Evolutionary conservation across 2,329 filamentous ascomycete species (phyloP).

Genomic region (Colletotrichum phormii): DNA sequence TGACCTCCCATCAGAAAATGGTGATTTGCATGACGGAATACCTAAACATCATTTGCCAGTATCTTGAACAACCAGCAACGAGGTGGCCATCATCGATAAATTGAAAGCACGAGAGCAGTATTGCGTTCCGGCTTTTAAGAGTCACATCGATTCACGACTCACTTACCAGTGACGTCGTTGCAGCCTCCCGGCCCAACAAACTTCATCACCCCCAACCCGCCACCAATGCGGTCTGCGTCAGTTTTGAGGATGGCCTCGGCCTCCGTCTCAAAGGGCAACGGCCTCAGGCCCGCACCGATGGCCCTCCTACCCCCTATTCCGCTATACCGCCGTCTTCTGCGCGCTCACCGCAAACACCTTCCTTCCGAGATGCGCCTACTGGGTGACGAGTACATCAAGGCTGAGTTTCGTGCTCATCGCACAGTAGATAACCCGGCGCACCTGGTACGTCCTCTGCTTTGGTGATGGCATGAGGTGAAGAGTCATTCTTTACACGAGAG

Average conservation of each 20-base stretch:
- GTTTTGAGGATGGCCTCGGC: conserved; percentile 50
- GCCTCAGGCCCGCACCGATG: conserved; percentile 56
- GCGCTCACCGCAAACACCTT: conserved; percentile 85
- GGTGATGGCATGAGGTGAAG: too few species aligned
- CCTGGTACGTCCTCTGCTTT: conserved; percentile 69
- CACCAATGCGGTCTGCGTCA: conserved; percentile 8
- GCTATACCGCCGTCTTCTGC: conserved; percentile 87
- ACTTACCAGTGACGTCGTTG: too few species aligned
- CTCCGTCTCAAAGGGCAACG: conserved; percentile 41
- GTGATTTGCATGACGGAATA: background rate
- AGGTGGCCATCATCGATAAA: background rate
- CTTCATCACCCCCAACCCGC: background rate
- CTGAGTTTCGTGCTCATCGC: conserved; percentile 88
- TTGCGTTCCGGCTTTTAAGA: too few species aligned
- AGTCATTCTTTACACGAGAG: too few species aligned
- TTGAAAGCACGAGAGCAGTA: background rate
- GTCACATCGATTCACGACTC: too few species aligned
- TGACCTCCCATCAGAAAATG: background rate
- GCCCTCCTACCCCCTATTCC: conserved; percentile 88
- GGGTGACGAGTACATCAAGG: conserved; percentile 93
- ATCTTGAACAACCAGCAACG: background rate
- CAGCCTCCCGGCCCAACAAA: background rate
- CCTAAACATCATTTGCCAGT: background rate
- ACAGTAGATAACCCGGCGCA: conserved; percentile 91
- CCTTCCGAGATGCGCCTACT: conserved; percentile 80